A percentile compares a stretch with the other conserved stretches of the same genome.
Conservation (phyloP, 805 yeast genomes). For the Yamadazyma nakazawae region DNA sequence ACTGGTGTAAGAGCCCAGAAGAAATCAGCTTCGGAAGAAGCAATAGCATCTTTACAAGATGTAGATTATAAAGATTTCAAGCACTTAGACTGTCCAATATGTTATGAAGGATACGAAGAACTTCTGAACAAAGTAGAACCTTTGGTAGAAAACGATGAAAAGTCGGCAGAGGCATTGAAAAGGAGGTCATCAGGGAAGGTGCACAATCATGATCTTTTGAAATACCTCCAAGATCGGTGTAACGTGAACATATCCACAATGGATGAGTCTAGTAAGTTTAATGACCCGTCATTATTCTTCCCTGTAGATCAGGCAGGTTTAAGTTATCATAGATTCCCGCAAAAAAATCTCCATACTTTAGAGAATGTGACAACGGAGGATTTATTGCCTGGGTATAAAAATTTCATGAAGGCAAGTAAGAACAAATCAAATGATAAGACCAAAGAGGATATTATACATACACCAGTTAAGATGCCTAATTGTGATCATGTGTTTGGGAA, state of each 20-base stretch:
- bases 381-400: slow-evolving; percentile 26
- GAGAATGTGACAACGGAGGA: slow-evolving; percentile 20
- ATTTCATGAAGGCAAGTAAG: slow-evolving; percentile 9
- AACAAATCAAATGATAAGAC: slow-evolving; percentile 5
- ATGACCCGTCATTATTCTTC: slow-evolving; percentile 32
- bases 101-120: slow-evolving; percentile 34
- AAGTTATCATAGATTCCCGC: slow-evolving; percentile 27
- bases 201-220: slow-evolving; percentile 3
- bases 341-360: slow-evolving; percentile 20
- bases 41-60: slow-evolving; percentile 30
- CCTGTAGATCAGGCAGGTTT: slow-evolving; percentile 27
- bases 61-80: slow-evolving; percentile 18
- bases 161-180: neutral
- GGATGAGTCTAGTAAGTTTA: slow-evolving; percentile 14
- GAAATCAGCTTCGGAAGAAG: slow-evolving; percentile 37
- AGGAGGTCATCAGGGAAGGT: neutral
- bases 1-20: slow-evolving; percentile 23
- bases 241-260: slow-evolving; percentile 1
- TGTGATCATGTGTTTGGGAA: slow-evolving; percentile 42
- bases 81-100: slow-evolving; percentile 35
- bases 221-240: slow-evolving; percentile 2
- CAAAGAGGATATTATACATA: slow-evolving; percentile 22
- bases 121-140: too few relatives aligned
- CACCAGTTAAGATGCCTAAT: slow-evolving; percentile 40
- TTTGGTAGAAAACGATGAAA: neutral